Evolutionary conservation across 176 grass and related monocot species (phyloP), one percentile per base, ranked within the genome.

Genomic region (Thalia dealbata): DNA sequence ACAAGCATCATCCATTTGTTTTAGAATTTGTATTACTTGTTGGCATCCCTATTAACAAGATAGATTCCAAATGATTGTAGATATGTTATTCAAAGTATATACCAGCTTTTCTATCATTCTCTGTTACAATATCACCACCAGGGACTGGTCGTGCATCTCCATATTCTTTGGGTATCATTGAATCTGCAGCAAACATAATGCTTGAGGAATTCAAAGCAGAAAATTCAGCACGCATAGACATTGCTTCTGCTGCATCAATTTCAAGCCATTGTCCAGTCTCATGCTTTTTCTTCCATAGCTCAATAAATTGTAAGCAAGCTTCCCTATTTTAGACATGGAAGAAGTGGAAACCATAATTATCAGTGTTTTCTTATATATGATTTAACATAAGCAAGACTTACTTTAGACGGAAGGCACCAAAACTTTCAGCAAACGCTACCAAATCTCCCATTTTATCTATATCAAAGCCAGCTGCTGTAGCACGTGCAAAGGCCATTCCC

Each of bases 251-350:
- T 21, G 79, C 85, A 74, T 99, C 95, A 85, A 93, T 87, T 71
- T 99, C 95, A 52, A 99, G 83, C 95, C 95, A 99, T 79, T 99
- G 95, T 63, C 95, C 95, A 72, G 85, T 91, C 78, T 99, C 95
- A 62, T 99, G 95, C 48, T 99, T 99, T 80, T 83, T 85, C 87
- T 85, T 99, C 95, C 95, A 99, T 46, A 99, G 76, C 51, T 91
- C 87, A 24, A 85, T 85, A 69, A 92, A 96, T 77, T 79, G 79
- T 7, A 86, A 72, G 67, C 90, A 90, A 3, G 89, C 95, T 78
- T 80, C 86, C 95, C 95, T 97, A 71, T 82, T 86, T 24, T 11
- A 68, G 44, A 68, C 1, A 52, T 21, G 16, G 22, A 54, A 52
- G 50, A 52, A 52, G 24, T 64, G 62, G 62, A 32, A 64, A 30